Evolutionary conservation across 805 yeast genomes (phyloP).

Genomic region (Candida arabinofermentans): DNA sequence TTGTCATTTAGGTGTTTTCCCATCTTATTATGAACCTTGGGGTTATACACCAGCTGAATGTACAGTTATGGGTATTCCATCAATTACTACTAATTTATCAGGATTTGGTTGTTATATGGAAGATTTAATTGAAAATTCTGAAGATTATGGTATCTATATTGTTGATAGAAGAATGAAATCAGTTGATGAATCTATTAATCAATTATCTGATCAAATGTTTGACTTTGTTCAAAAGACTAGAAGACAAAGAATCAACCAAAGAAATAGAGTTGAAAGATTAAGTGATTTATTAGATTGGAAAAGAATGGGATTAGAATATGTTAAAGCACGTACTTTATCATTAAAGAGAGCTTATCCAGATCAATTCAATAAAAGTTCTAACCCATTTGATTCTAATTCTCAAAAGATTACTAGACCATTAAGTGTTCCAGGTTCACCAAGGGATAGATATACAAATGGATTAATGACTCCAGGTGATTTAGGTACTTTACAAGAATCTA

Average conservation of each 20-base stretch:
- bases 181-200: constrained; percentile 90
- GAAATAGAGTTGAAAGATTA: constrained; percentile 93
- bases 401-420: constrained; percentile 84
- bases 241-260: constrained; percentile 95
- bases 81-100: constrained; percentile 90
- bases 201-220: constrained; percentile 83
- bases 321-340: constrained; percentile 90
- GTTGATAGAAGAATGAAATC: constrained; percentile 92
- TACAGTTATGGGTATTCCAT: constrained; percentile 99
- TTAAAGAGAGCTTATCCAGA: constrained; percentile 93
- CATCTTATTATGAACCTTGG: constrained; percentile 99
- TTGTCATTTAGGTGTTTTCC: constrained; percentile 97
- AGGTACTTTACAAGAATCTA: constrained; percentile 92
- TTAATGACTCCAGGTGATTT: constrained; percentile 97
- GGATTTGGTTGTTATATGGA: constrained; percentile 99
- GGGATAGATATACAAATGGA: constrained; percentile 50
- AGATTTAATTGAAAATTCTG: constrained; percentile 88
- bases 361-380: constrained; percentile 48
- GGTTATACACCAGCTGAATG: constrained; percentile 99
- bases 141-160: constrained; percentile 94
- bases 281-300: constrained; percentile 95
- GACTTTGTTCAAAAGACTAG: constrained; percentile 85
- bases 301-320: constrained; percentile 95
- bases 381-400: constrained; percentile 35
- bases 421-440: constrained; percentile 96